phyloP scores from a whole-genome alignment of 1,284 basidiomycete genomes.

The Ganoderma sinense region DNA sequence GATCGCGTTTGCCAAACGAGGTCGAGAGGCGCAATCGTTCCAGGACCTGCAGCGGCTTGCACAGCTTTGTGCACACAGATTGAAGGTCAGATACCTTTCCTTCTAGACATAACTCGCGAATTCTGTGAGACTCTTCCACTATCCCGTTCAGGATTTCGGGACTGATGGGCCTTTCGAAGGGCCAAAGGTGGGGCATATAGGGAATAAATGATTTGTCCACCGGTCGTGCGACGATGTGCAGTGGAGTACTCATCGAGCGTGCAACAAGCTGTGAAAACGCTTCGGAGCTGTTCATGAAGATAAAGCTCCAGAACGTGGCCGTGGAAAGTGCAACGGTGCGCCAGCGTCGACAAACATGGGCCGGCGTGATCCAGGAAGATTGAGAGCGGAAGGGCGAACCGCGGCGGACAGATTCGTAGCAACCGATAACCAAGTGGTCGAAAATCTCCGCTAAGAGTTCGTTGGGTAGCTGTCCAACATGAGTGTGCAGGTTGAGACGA shows the following conservation, averaged over 20 bases:
- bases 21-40: not conserved
- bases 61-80: not conserved
- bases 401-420: not conserved
- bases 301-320: not conserved
- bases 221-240: not conserved
- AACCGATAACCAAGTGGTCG: not conserved
- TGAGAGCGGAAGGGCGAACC: not conserved
- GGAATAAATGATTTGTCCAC: not conserved
- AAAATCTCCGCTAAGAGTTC: conserved; percentile 14
- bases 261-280: not conserved
- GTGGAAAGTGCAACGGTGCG: not conserved
- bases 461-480: conserved; percentile 8
- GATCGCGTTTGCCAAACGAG: not conserved
- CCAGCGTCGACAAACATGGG: not conserved
- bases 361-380: not conserved
- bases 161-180: not conserved
- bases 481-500: conserved; percentile 7
- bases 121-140: not conserved
- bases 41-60: not conserved
- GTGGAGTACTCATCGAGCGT: not conserved
- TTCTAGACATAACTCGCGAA: not conserved
- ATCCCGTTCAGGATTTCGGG: not conserved
- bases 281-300: not conserved
- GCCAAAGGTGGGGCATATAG: not conserved
- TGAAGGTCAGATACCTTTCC: not conserved